phyloP scores from a whole-genome alignment of 1,139 yeast genomes.

The Pneumocystis murina region DNA sequence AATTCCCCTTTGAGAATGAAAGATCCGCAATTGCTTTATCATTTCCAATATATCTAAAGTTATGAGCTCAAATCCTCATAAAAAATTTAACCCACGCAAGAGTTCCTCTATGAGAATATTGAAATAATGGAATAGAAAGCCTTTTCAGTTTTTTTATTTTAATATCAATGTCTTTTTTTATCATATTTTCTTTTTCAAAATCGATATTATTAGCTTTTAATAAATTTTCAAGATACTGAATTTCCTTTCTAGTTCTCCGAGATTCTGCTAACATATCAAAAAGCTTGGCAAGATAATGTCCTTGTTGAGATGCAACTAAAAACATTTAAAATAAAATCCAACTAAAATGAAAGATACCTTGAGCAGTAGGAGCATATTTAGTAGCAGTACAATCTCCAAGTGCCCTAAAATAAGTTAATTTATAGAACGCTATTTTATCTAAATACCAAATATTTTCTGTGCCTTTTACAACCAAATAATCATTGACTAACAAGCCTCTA shows the following conservation, averaged over 20 bases:
- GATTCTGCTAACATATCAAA: slow-evolving; percentile 57
- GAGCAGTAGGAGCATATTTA: slow-evolving; percentile 90
- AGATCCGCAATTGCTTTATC: slow-evolving; percentile 86
- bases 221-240: slow-evolving; percentile 24
- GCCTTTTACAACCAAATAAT: slow-evolving; percentile 69
- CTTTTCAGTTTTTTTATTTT: slow-evolving; percentile 34
- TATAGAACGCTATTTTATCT: neutral
- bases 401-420: slow-evolving; percentile 27
- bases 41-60: slow-evolving; percentile 43
- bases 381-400: slow-evolving; percentile 88
- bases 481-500: slow-evolving; percentile 79
- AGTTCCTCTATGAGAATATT: slow-evolving; percentile 45
- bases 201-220: slow-evolving; percentile 23
- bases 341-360: slow-evolving; percentile 28
- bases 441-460: slow-evolving; percentile 49
- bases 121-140: slow-evolving; percentile 54
- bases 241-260: slow-evolving; percentile 40
- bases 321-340: neutral
- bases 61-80: neutral
- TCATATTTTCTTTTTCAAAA: slow-evolving; percentile 22
- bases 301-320: slow-evolving; percentile 73
- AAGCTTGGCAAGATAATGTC: slow-evolving; percentile 59
- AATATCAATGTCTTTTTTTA: slow-evolving; percentile 26
- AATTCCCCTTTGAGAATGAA: slow-evolving; percentile 64
- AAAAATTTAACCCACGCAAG: slow-evolving; percentile 26